A percentile compares a stretch with the other conserved stretches of the same genome.
Conservation (phyloP, 768 basidiomycete genomes). For the Rubroboletus satanas region DNA sequence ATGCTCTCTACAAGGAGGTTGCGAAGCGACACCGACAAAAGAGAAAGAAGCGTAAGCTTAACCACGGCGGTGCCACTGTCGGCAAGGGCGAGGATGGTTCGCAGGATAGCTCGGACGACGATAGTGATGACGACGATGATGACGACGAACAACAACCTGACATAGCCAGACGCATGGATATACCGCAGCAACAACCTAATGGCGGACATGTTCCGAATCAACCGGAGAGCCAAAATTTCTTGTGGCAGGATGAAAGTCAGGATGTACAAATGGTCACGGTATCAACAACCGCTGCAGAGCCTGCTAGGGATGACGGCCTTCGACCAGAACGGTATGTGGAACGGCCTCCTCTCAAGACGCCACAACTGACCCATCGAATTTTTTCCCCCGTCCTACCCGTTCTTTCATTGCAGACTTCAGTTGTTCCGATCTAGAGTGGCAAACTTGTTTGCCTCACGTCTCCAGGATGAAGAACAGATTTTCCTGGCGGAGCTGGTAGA, state of each 20-base stretch:
- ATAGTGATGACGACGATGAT: constrained; percentile 40
- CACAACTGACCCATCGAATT: neutral
- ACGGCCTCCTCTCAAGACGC: neutral
- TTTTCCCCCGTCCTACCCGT: neutral
- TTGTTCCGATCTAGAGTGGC: constrained; percentile 81
- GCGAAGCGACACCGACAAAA: constrained; percentile 64
- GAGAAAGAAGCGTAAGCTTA: constrained; percentile 84
- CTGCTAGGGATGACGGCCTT: constrained; percentile 42
- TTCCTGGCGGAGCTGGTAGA: constrained; percentile 67
- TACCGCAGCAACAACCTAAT: constrained; percentile 36
- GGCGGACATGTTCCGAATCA: constrained; percentile 24
- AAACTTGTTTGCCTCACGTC: constrained; percentile 57
- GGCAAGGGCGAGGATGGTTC: constrained; percentile 51
- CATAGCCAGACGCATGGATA: constrained; percentile 47
- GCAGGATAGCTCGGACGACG: constrained; percentile 34
- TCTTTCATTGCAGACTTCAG: constrained; percentile 48
- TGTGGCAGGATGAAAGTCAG: constrained; percentile 67
- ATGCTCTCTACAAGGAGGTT: constrained; percentile 97
- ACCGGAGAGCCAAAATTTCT: constrained; percentile 46
- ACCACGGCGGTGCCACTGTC: constrained; percentile 55
- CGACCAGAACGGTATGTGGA: constrained; percentile 55
- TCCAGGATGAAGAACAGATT: constrained; percentile 76
- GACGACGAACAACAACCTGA: constrained; percentile 38
- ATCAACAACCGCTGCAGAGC: constrained; percentile 35
- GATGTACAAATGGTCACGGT: constrained; percentile 60